Percentiles rank a stretch among this genome's conserved stretches.
These are phyloP conservation scores for Gillenia trifoliata DNA, from an alignment of 306 rosid genomes.

Conservation along the genomic window DNA sequence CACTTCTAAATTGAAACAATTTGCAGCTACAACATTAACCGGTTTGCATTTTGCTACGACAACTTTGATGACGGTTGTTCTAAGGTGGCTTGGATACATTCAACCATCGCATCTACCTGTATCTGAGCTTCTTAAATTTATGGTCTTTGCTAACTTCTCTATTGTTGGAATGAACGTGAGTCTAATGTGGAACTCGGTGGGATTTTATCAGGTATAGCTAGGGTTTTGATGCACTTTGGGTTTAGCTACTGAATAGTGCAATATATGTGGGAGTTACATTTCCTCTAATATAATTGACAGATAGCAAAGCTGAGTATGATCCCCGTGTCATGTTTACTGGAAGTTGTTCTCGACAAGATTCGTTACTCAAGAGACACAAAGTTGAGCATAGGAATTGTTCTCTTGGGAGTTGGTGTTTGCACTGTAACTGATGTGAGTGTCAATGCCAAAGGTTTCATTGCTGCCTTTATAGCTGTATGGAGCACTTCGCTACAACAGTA, in stretches of 20 bases:
- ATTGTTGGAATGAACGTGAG: slow-evolving; percentile 92
- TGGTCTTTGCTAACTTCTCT: slow-evolving; percentile 81
- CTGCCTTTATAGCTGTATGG: slow-evolving; percentile 78
- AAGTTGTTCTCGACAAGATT: slow-evolving; percentile 69
- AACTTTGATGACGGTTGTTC: slow-evolving; percentile 60
- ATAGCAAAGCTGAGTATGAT: slow-evolving; percentile 91
- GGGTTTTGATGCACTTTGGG: not conserved
- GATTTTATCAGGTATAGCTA: slow-evolving; percentile 78
- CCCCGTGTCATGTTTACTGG: slow-evolving; percentile 80
- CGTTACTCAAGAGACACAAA: slow-evolving; percentile 80
- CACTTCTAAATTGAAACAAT: slow-evolving; percentile 10
- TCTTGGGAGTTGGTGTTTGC: slow-evolving; percentile 82
- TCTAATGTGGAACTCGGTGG: slow-evolving; percentile 96
- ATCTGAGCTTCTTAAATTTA: slow-evolving; percentile 76
- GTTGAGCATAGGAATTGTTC: slow-evolving; percentile 68
- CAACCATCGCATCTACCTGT: slow-evolving; percentile 77
- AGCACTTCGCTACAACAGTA: slow-evolving; percentile 81
- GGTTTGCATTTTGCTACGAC: slow-evolving; percentile 82
- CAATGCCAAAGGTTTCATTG: slow-evolving; percentile 63
- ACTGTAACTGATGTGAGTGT: slow-evolving; percentile 89
- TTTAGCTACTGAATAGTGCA: slow-evolving; percentile 14
- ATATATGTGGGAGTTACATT: slow-evolving; percentile 22
- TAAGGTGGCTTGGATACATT: slow-evolving; percentile 68
- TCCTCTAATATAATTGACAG: slow-evolving; percentile 34
- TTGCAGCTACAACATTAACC: slow-evolving; percentile 87